Evolutionary conservation across 495 filamentous ascomycete genomes (phyloP).

Genomic region (Aspergillus bridgeri): DNA sequence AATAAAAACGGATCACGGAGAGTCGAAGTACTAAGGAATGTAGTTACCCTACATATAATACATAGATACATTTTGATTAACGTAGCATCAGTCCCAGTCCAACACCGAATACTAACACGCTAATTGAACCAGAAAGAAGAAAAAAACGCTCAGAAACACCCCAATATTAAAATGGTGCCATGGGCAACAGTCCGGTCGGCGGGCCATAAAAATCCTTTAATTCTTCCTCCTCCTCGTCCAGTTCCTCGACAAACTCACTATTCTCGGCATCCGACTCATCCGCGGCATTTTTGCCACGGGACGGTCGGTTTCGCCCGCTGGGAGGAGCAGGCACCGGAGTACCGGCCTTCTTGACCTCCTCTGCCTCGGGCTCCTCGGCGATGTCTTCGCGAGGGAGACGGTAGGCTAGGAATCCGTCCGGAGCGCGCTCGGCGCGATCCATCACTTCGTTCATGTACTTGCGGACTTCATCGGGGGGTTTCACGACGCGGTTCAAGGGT

Average conservation of each 20-base stretch:
- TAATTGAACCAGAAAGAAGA: neutral
- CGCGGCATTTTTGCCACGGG: slow-evolving; percentile 24
- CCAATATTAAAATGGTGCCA: slow-evolving; percentile 18
- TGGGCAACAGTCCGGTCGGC: slow-evolving; percentile 33
- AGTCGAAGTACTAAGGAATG: too few relatives aligned
- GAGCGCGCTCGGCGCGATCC: slow-evolving; percentile 66
- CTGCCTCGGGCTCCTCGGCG: slow-evolving; percentile 24
- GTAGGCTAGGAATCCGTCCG: slow-evolving; percentile 65
- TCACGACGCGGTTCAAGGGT: slow-evolving; percentile 72
- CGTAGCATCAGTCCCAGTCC: too few relatives aligned
- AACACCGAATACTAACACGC: neutral
- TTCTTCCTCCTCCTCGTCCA: slow-evolving; percentile 40
- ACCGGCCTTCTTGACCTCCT: slow-evolving; percentile 16
- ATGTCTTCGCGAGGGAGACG: slow-evolving; percentile 52
- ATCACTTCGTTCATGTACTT: slow-evolving; percentile 84
- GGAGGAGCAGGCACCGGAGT: slow-evolving; percentile 27
- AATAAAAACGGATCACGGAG: too few relatives aligned
- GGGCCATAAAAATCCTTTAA: slow-evolving; percentile 43
- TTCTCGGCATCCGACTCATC: slow-evolving; percentile 40
- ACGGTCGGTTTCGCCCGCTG: slow-evolving; percentile 26
- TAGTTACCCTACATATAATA: too few relatives aligned
- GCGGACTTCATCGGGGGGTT: slow-evolving; percentile 70
- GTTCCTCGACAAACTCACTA: slow-evolving; percentile 17
- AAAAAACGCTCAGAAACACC: neutral
- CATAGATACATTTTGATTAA: too few relatives aligned